Evolutionary conservation across 164 flowering plant species (phyloP), one percentile per base, ranked within the genome.

Genomic region (Tetrastigma voinierianum): DNA sequence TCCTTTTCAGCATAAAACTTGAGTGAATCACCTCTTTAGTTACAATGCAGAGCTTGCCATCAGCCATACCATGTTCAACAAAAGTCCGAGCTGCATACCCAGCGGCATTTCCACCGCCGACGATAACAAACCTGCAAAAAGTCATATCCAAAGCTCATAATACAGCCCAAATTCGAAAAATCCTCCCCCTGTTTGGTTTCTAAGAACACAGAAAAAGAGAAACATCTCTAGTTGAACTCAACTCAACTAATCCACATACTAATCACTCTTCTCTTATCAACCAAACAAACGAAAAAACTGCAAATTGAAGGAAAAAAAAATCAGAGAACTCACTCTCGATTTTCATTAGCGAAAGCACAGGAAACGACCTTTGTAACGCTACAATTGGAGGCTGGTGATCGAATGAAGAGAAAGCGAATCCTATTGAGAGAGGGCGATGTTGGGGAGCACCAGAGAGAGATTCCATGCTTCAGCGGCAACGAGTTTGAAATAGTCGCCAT

Each of bases 81-180:
- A 94, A 94, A 62, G 89, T 84, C 80, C 84, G 64, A 45, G 98
- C 97, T 0, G 96, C 97, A 64, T 94, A 94, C 1, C 98, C 98
- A 47, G 98, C 95, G 0, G 98, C 81, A 84, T 91, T 94, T 59
- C 97, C 98, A 14, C 98, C 98, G 6, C 98, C 98, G 46, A 93
- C 95, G 16, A 91, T 91, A 60, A 93, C 97, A 84, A 63, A 93
- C 84, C 98, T 93, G 62, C 44, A 61, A 48, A 68, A 51, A 67
- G 43, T 47, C 2, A 14, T 7, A 52, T 23, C 52, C n/a, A 61
- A 21, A 17, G 40, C 46, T 23, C 57, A 16, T 6, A 17, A 45
- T 44, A 10, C 17, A 53, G 10, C 43, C 1, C 25, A 11, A 25
- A 19, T 16, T 48, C 15, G 40, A 32, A 32, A n/a, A 32, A 32